Evolutionary conservation across 2,329 filamentous ascomycete genomes (phyloP), one percentile per base, ranked within the genome.

Genomic region (Sarocladiaceae sp.): DNA sequence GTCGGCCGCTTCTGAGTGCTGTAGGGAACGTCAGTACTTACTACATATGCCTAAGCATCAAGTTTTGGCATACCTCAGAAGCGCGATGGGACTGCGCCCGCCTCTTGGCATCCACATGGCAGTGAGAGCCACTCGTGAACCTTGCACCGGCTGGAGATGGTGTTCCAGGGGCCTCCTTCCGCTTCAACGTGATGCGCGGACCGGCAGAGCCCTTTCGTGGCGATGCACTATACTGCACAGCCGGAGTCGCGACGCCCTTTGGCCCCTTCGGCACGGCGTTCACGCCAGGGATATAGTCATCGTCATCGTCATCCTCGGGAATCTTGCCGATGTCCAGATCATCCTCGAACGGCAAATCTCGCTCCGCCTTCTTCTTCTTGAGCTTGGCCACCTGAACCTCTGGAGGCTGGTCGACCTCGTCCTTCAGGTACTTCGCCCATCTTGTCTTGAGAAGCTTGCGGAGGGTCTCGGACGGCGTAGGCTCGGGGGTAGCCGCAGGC

Each of bases 271-370:
- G 26, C 6, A 22, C 25, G n/a, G 22, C 17, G 4, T 20, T 48
- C 17, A 17, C 20, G 5, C 10, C 20, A 22, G 44, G 44, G 12
- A 48, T 28, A 17, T 48, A 48, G 28, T 48, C 44, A 22, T 48
- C 44, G 15, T 48, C 44, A 12, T 17, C 44, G n/a, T 48, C 44
- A 33, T 48, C 44, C 4, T 48, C 44, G 5, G 44, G 44, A 7
- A 20, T 28, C 20, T 48, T 33, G 7, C 25, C 26, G 26, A 31
- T 22, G 12, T 31, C 26, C 8, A 48, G n/a, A 33, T 29, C 28
- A 22, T 48, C 44, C 11, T 33, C 44, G n/a, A 48, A 48, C 6
- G 22, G 13, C 4, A 13, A 7, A 20, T 48, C 44, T 22, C 33
- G 26, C 13, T 11, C n/a, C 11, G 17, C 44, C 18, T 20, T 48